Evolutionary conservation across 2,329 filamentous ascomycete species (phyloP).

Genomic region (Didymella glomerata): DNA sequence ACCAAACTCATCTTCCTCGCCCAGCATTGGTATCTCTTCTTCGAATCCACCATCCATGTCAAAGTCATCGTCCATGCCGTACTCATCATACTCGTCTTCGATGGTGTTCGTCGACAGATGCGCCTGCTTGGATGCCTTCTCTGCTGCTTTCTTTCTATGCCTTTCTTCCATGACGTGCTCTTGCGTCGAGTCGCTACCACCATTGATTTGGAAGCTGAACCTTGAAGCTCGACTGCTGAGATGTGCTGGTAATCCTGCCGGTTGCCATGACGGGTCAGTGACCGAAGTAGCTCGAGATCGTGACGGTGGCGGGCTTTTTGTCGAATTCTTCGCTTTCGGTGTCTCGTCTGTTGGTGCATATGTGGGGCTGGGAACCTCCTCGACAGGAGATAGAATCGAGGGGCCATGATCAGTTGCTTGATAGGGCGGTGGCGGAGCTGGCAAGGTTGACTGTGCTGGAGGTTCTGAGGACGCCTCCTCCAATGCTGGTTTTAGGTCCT

Average conservation of each 20-base stretch:
- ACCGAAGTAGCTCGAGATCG: constrained; percentile 50
- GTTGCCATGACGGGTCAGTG: constrained; percentile 47
- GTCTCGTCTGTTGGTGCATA: constrained; percentile 38
- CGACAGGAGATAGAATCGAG: constrained; percentile 46
- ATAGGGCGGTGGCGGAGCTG: constrained; percentile 31
- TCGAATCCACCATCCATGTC: constrained; percentile 68
- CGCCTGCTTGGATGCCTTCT: constrained; percentile 60
- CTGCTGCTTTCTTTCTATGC: constrained; percentile 71
- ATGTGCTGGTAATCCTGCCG: constrained; percentile 54
- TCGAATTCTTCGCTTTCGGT: constrained; percentile 45
- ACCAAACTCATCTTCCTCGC: constrained; percentile 45
- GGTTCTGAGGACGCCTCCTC: constrained; percentile 24
- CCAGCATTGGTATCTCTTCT: constrained; percentile 70
- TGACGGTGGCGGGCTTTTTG: constrained; percentile 47
- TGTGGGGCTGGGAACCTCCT: constrained; percentile 42
- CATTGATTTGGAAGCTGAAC: constrained; percentile 84
- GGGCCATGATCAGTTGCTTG: constrained; percentile 32
- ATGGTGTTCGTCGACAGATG: constrained; percentile 46
- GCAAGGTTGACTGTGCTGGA: constrained; percentile 17
- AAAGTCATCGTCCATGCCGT: constrained; percentile 55
- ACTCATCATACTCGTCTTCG: constrained; percentile 52
- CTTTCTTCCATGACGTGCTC: constrained; percentile 76
- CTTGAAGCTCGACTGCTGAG: constrained; percentile 74
- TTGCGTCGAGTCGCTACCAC: constrained; percentile 70
- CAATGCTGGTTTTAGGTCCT: constrained; percentile 26